Base-by-base conservation (phyloP, 2,329 filamentous ascomycete genomes). In the Colletotrichum euphorbiae region DNA sequence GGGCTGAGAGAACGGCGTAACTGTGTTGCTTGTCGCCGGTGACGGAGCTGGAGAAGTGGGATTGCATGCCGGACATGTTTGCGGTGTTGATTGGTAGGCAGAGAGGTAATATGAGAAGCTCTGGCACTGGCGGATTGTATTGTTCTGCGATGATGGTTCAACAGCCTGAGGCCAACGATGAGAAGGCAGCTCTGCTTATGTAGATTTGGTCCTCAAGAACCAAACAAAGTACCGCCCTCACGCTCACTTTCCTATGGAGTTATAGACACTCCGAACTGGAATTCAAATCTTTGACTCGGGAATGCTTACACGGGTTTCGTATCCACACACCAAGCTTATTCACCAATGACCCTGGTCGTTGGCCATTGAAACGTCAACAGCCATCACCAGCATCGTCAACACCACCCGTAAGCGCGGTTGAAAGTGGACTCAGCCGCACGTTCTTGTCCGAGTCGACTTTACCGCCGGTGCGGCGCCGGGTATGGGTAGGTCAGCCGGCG, bases 51-150 rank as follows among this genome's bases (percentile, higher is more conserved):
- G 60, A 68, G 40, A 68, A 68, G 45, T n/a, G 54, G 21, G 52
- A 68, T 33, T 66, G 55, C 62, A 66, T 66, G 51, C 61, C 66
- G 33, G 66, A 69, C 66, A 69, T 69, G 33, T 21, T 21, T 69
- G 36, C 19, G 21, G 24, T 60, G 36, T 21, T 28, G 17, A 33
- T 56, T 28, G 38, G 15, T 21, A 28, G 28, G 28, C 7, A 6
- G 28, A 28, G 28, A 28, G 28, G 28, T 28, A 8, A 28, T 28
- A 28, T 28, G 2, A 28, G 28, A 33, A 52, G 28, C 48, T 11
- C 15, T 31, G 28, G 28, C 28, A 28, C 28, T 52, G 15, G 21
- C 33, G 36, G 24, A n/a, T 31, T 17, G 50, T 6, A 17, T 15
- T 48, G 28, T 33, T 36, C 48, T 50, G 24, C 48, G 60, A 12